Evolutionary conservation across 345 rosid species (phyloP), one percentile per base, ranked within the genome.

Genomic region (Citrus reticulata): DNA sequence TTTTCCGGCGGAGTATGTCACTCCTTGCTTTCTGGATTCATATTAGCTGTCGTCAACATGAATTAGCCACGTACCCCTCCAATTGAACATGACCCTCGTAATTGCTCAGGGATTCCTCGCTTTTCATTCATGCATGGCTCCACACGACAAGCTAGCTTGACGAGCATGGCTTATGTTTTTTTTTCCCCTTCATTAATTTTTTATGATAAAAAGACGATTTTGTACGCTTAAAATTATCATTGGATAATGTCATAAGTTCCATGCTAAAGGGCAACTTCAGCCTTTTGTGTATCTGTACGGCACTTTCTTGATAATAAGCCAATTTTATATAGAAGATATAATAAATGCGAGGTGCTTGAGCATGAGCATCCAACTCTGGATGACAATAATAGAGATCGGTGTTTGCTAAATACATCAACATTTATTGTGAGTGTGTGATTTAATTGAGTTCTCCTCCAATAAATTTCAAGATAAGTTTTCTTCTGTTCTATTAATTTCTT

Each of bases 1-100:
- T 71, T 83, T 87, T 81, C 78, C 79, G 72, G 86, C 88, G 68
- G 79, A 57, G 24, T n/a, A 54, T 30, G 77, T 65, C 82, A 73
- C 61, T 77, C 67, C 81, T 37, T 24, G 54, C 74, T 75, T 80
- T 82, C 80, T 83, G 81, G 78, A 86, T 84, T 84, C 84, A 82
- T 63, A 86, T 87, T 87, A 88, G 89, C 95, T 92, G 97, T 89
- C 84, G 58, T 88, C 87, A 80, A 79, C 79, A 59, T 20, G 22
- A 78, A 70, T 20, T 2, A 35, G 84, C 91, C 97, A 92, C 92
- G 90, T 87, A 32, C 25, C 65, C 57, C n/a, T 13, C 10, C 57
- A 35, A 32, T 80, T 79, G 55, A 78, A 78, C 7, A 65, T 64
- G 77, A 72, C 84, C 66, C 68, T 54, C 14, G 13, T 65, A 57